Evolutionary conservation across 2,329 filamentous ascomycete genomes (phyloP), one percentile per base, ranked within the genome.

Genomic region (Colletotrichum zoysiae): DNA sequence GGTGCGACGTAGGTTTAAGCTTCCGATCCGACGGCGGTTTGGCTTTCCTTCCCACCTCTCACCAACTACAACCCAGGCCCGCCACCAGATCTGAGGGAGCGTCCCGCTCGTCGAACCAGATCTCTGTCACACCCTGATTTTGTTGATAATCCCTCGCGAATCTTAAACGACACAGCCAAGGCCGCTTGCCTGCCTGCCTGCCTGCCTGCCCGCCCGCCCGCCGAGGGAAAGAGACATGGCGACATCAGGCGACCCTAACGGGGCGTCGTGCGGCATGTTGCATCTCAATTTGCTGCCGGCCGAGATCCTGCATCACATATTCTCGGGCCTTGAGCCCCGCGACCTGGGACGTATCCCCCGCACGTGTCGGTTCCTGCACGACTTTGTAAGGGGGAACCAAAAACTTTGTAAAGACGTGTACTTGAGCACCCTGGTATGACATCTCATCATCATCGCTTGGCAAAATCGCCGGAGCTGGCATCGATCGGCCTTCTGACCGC

Each of bases 401-500:
- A 81, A 87, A 11, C 81, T 95, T 16, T 91, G 86, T 79, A 90
- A 88, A 71, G 85, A 87, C 30, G 81, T 93, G 8, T 95, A 93
- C 78, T 79, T 91, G 5, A 82, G 82, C 20, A 79, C 81, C 55
- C 84, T 90, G 66, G 90, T 92, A 79, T 76, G 83, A 73, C 70
- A 71, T 57, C 33, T 71, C 14, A 3, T 46, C 42, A 8, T 71
- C 14, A 3, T 46, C 42, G 9, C 38, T 8, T 38, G 18, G 20
- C 5, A 20, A 14, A 20, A 14, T 38, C 6, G 35, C 44, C 2
- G 20, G 57, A 11, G 30, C 2, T n/a, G 23, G 16, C n/a, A 48
- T 40, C 23, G 42, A 48, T 40, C 23, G 42, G 26, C 51, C 12
- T 11, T 64, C 65, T 73, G 50, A 70, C 53, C 46, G 23, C 16